Percentiles rank a stretch among this genome's conserved stretches.
phyloP scores from a whole-genome alignment of 345 rosid species.

The Carallia pectinifolia region DNA sequence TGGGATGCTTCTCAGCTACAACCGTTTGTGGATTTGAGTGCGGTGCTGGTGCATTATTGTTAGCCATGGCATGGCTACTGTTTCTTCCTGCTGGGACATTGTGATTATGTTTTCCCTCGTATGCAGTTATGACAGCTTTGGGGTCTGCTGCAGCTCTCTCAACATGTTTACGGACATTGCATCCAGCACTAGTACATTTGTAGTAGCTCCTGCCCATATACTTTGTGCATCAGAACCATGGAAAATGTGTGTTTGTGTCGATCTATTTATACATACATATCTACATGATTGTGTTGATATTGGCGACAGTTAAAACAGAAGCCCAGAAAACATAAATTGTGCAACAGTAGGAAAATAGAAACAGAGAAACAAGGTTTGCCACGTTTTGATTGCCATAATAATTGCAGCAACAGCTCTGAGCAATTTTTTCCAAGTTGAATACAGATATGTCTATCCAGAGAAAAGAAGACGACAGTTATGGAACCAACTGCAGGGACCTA shows the following conservation, averaged over 20 bases:
- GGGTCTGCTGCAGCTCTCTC: slow-evolving; percentile 92
- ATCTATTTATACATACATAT: too few relatives aligned
- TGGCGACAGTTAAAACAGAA: too few relatives aligned
- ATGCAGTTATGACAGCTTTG: slow-evolving; percentile 86
- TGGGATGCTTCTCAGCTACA: slow-evolving; percentile 31
- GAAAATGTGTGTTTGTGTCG: not conserved
- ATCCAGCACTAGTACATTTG: slow-evolving; percentile 82
- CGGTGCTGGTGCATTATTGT: slow-evolving; percentile 12
- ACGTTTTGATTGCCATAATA: not conserved
- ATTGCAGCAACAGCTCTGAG: not conserved
- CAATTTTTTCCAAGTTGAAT: not conserved
- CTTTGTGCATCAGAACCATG: slow-evolving; percentile 15
- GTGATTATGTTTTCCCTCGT: slow-evolving; percentile 94
- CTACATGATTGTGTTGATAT: too few relatives aligned
- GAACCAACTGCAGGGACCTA: not conserved
- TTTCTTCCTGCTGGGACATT: slow-evolving; percentile 74
- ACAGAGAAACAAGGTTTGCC: not conserved
- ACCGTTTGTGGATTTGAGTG: slow-evolving; percentile 30
- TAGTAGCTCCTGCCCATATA: slow-evolving; percentile 69
- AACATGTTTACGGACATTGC: slow-evolving; percentile 92
- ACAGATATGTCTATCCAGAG: not conserved
- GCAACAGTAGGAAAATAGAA: too few relatives aligned
- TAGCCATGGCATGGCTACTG: slow-evolving; percentile 40
- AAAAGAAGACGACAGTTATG: not conserved
- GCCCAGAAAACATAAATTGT: too few relatives aligned